Conservation (phyloP, 768 basidiomycete species). For the Collybiopsis luxurians region DNA sequence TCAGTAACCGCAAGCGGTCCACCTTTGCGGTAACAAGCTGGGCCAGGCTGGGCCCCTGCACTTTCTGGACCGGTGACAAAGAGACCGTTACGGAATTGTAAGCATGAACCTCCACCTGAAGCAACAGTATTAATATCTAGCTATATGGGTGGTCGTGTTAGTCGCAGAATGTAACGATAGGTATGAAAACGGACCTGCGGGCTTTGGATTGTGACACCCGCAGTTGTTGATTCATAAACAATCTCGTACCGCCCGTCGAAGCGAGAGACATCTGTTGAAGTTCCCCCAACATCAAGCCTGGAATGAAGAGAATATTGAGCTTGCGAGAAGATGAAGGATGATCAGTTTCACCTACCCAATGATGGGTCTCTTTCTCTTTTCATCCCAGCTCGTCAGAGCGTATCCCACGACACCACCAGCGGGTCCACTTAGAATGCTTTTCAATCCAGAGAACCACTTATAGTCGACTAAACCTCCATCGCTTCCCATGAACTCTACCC, state of each 20-base stretch:
- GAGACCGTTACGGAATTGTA: slow-evolving; percentile 87
- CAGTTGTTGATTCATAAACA: slow-evolving; percentile 96
- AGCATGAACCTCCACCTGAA: slow-evolving; percentile 89
- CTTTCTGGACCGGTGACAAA: slow-evolving; percentile 94
- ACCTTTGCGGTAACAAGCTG: slow-evolving; percentile 82
- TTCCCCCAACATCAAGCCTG: slow-evolving; percentile 92
- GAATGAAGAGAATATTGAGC: no score
- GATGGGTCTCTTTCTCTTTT: slow-evolving; percentile 63
- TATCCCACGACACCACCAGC: slow-evolving; percentile 97
- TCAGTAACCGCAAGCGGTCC: slow-evolving; percentile 92
- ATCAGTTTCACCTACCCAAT: slow-evolving; percentile 88
- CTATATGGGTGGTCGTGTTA: slow-evolving; percentile 33
- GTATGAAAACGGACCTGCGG: slow-evolving; percentile 95
- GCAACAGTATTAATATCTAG: slow-evolving; percentile 96
- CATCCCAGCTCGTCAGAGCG: slow-evolving; percentile 89
- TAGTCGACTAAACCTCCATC: slow-evolving; percentile 85
- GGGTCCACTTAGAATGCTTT: slow-evolving; percentile 90
- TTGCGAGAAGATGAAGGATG: no score
- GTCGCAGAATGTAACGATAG: background rate
- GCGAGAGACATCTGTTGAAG: slow-evolving; percentile 92
- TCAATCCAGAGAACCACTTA: slow-evolving; percentile 86
- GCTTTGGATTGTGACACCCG: slow-evolving; percentile 88
- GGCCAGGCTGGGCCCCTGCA: slow-evolving; percentile 92
- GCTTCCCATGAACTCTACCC: slow-evolving; percentile 95
- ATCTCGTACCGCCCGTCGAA: slow-evolving; percentile 90